Evolutionary conservation across 257 asterid genomes (phyloP).

Genomic region (Plectranthus barbatus): DNA sequence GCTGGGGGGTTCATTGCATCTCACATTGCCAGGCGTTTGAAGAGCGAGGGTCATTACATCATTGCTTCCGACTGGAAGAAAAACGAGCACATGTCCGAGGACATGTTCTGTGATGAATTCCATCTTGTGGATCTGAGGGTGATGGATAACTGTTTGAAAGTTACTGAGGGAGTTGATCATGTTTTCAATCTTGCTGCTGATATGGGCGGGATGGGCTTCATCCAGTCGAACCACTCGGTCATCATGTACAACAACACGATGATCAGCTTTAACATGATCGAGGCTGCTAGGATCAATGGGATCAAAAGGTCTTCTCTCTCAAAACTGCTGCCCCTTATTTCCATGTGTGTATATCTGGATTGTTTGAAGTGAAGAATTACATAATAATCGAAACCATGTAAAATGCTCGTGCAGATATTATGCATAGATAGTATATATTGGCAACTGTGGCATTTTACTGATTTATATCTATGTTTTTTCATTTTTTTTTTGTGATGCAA

Average conservation of each 20-base stretch:
- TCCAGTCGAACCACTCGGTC: slow-evolving; percentile 84
- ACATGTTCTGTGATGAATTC: slow-evolving; percentile 81
- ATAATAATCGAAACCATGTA: neutral
- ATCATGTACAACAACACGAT: slow-evolving; percentile 84
- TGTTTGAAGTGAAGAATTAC: no score
- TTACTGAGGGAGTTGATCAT: slow-evolving; percentile 55
- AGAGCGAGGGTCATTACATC: slow-evolving; percentile 72
- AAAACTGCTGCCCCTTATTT: neutral
- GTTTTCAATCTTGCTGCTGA: slow-evolving; percentile 89
- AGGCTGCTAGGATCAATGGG: slow-evolving; percentile 70
- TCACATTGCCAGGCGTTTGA: slow-evolving; percentile 77
- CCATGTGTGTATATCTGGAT: no score
- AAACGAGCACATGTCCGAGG: slow-evolving; percentile 89
- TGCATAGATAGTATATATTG: neutral
- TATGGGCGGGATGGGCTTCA: slow-evolving; percentile 93
- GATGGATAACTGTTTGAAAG: slow-evolving; percentile 82
- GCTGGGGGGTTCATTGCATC: slow-evolving; percentile 90
- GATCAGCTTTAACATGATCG: slow-evolving; percentile 88
- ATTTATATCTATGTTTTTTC: no score
- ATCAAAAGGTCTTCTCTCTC: slow-evolving; percentile 50
- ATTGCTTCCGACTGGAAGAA: slow-evolving; percentile 92
- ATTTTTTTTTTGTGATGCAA: neutral
- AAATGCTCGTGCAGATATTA: neutral
- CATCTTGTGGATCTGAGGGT: slow-evolving; percentile 87
- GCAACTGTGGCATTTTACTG: neutral